phyloP scores from a whole-genome alignment of 441 rosid genomes.

The Macaranga tanarius region DNA sequence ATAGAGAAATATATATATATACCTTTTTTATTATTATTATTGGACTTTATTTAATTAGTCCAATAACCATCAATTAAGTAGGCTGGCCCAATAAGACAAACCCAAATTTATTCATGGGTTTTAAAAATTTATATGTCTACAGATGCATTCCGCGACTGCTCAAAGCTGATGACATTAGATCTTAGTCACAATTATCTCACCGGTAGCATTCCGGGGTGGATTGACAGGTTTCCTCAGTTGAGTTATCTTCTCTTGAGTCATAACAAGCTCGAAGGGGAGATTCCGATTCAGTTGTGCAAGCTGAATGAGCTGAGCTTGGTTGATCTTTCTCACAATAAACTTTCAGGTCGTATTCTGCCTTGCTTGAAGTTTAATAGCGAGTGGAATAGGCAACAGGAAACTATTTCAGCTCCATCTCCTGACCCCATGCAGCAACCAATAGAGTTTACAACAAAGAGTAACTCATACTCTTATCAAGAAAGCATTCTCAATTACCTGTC shows the following conservation, averaged over 20 bases:
- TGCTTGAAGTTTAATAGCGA: not conserved
- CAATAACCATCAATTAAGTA: too few species aligned
- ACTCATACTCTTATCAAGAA: not conserved
- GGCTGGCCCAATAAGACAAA: too few species aligned
- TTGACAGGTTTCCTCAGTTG: not conserved
- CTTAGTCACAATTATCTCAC: constrained; percentile 10
- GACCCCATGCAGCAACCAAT: not conserved
- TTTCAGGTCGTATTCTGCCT: constrained; percentile 13
- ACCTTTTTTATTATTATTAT: too few species aligned
- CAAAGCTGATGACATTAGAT: not conserved
- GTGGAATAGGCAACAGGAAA: not conserved
- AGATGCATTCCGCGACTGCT: not conserved
- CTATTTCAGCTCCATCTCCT: not conserved
- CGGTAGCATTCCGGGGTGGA: constrained; percentile 10
- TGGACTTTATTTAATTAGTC: too few species aligned
- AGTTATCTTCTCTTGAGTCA: constrained; percentile 4
- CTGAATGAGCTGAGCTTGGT: not conserved
- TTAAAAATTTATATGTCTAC: too few species aligned
- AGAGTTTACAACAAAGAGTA: constrained; percentile 2
- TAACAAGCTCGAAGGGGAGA: constrained; percentile 4
- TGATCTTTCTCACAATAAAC: constrained; percentile 16
- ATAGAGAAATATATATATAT: too few species aligned
- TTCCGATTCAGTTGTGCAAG: constrained; percentile 9
- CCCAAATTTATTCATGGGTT: too few species aligned
- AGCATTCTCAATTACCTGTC: not conserved